phyloP scores from a whole-genome alignment of 1,284 basidiomycete species.

The Trametes pubescens region DNA sequence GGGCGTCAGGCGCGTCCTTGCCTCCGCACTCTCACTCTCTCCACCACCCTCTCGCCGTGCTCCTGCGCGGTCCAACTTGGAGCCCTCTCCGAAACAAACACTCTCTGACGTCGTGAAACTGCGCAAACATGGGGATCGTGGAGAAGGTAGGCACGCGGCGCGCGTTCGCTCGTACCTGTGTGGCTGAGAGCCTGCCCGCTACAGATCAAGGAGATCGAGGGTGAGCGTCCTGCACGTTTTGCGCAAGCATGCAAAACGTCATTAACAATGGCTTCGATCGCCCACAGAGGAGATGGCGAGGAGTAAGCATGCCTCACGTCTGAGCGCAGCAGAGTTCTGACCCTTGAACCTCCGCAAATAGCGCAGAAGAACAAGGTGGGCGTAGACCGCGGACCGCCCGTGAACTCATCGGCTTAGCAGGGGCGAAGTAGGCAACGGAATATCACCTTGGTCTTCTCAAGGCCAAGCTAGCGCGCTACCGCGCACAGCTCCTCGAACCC shows the following conservation, averaged over 20 bases:
- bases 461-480: conserved; percentile 91
- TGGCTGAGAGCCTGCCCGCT: conserved; percentile 20
- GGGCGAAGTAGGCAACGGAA: conserved; percentile 78
- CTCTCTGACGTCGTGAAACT: not conserved
- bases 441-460: conserved; percentile 91
- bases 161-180: conserved; percentile 7
- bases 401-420: conserved; percentile 16
- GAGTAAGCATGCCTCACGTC: conserved; percentile 64
- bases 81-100: not conserved
- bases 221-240: conserved; percentile 53
- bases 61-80: not conserved
- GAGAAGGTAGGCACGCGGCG: conserved; percentile 70
- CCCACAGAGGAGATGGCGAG: conserved; percentile 91
- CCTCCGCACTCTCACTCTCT: not conserved
- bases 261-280: conserved; percentile 6
- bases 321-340: conserved; percentile 18
- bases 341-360: conserved; percentile 43
- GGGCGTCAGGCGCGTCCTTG: not conserved
- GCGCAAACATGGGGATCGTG: conserved; percentile 80
- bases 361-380: conserved; percentile 91
- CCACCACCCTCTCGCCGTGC: conserved; percentile 14
- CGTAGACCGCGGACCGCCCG: not conserved
- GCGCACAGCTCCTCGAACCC: conserved; percentile 90
- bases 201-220: conserved; percentile 94
- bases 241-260: not conserved